Evolutionary conservation across 345 rosid species (phyloP), one percentile per base, ranked within the genome.

Genomic region (Geranium brycei): DNA sequence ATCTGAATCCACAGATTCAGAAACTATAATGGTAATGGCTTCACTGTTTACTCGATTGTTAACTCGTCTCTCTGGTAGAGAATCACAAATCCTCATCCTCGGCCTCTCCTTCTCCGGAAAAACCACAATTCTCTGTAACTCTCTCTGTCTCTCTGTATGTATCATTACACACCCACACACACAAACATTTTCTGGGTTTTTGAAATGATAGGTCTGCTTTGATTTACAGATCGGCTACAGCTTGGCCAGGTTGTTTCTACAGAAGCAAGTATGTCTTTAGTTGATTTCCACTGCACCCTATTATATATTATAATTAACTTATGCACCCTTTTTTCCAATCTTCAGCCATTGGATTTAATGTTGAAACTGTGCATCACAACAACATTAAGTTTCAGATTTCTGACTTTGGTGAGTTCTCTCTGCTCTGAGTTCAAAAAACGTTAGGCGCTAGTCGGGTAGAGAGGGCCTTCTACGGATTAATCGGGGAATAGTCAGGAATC

Each of bases 321-420:
- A 16, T 2, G 15, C 67, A 28, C 59, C 65, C 1, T 57, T 62
- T 65, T 60, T 62, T 55, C 7, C 7, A 7, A 4, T 64, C 30
- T 61, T 60, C 68, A 88, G 96, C 96, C 31, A 86, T 88, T 79
- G 96, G 96, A 58, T 88, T 88, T 68, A 88, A 88, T 78, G 96
- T 88, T 1, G 92, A 88, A 81, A 88, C 92, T 10, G 85, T 88
- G 17, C 86, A 86, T 75, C 81, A 86, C 78, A 86, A 88, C 69
- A 88, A 88, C 69, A 88, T 88, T 70, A 88, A 84, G 66, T 88
- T 88, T 66, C 96, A 88, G 69, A 91, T 88, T 23, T 82, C 83
- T 83, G 87, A 82, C 76, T 78, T 82, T 47, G 87, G 83, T 81
- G 79, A 23, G 32, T 68, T 11, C 38, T 23, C 4, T 30, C 41